Evolutionary conservation across 2,329 filamentous ascomycete species (phyloP).

Genomic region (Aspergillus neoniger): DNA sequence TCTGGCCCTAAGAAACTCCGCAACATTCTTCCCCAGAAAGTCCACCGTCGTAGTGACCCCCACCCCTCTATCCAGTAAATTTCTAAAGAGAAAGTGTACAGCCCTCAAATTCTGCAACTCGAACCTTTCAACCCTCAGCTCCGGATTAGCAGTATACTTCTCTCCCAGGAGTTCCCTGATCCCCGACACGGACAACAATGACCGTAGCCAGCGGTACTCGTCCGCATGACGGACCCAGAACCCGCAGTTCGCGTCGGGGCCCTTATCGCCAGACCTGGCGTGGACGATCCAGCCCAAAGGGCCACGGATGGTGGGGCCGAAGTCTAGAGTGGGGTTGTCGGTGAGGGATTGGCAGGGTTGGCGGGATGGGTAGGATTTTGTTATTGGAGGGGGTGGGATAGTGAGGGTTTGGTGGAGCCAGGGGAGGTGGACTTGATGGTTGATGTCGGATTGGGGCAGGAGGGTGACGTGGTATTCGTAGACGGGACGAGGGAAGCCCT

Average conservation of each 20-base stretch:
- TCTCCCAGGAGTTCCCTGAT: constrained; percentile 26
- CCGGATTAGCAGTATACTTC: constrained; percentile 21
- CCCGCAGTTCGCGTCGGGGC: constrained; percentile 48
- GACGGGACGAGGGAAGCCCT: constrained; percentile 38
- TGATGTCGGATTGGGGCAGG: constrained; percentile 27
- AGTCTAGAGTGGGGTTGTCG: constrained; percentile 11
- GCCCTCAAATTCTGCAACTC: constrained; percentile 47
- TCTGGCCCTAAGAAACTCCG: constrained; percentile 37
- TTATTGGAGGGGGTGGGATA: constrained; percentile 22
- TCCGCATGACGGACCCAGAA: constrained; percentile 47
- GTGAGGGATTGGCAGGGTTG: constrained; percentile 22
- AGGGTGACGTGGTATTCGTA: constrained; percentile 35
- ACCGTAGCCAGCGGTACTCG: constrained; percentile 48
- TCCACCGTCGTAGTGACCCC: constrained; percentile 36
- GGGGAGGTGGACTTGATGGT: constrained; percentile 31
- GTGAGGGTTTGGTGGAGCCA: constrained; percentile 18
- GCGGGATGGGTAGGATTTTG: constrained; percentile 17
- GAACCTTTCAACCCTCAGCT: constrained; percentile 45
- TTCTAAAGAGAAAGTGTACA: constrained; percentile 42
- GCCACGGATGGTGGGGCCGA: constrained; percentile 26
- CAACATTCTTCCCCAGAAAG: constrained; percentile 43
- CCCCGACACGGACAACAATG: constrained; percentile 25
- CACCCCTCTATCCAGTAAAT: constrained; percentile 39
- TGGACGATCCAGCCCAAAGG: constrained; percentile 39
- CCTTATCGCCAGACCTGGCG: constrained; percentile 49